Evolutionary conservation across 2,329 filamentous ascomycete species (phyloP), one percentile per base, ranked within the genome.

Genomic region (Fusarium incarnatum): DNA sequence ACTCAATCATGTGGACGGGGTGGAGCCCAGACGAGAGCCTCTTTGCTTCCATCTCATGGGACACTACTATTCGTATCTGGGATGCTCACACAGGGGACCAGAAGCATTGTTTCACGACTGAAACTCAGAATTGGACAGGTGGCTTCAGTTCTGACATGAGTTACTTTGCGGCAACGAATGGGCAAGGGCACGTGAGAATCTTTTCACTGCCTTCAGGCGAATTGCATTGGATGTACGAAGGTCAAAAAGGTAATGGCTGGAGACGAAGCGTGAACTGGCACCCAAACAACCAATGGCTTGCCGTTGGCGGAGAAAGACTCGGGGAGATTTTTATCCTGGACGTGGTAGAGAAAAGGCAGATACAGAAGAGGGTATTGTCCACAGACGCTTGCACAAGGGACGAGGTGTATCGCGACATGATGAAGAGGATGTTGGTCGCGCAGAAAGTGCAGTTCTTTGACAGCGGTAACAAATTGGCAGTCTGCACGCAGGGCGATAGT

Each of bases 1-100:
- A 69, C 25, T 16, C 45, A 6, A 41, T 69, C 18, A 58, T 52
- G 48, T 69, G 67, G 67, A 20, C n/a, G 15, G 67, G 67, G 2
- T 69, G 67, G 67, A 67, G 42, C 18, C n/a, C 28, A 3, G 61
- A 70, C 18, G 67, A 70, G 16, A 45, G 41, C 0, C 16, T 63
- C 6, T 58, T 69, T 30, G 67, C 67, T 37, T 70, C 67, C 12
- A 41, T 70, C 6, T 45, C 67, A 16, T 69, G 62, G 40, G 67
- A 63, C 18, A 6, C 50, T 3, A 45, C 41, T 1, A 67, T 70
- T 37, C 61, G 67, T 18, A 45, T 70, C 13, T 69, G 61, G 67
- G 48, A 67, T 30, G 44, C 61, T 20, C 15, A 7, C 15, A 61
- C 32, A 0, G 67, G 67, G 2, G 18, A 48, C 6, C 28, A 55